Percentiles rank a stretch among this genome's conserved stretches.
These are phyloP conservation scores for Leucosporidium creatinivorum DNA, from an alignment of 768 basidiomycete genomes.

Conservation along the genomic window DNA sequence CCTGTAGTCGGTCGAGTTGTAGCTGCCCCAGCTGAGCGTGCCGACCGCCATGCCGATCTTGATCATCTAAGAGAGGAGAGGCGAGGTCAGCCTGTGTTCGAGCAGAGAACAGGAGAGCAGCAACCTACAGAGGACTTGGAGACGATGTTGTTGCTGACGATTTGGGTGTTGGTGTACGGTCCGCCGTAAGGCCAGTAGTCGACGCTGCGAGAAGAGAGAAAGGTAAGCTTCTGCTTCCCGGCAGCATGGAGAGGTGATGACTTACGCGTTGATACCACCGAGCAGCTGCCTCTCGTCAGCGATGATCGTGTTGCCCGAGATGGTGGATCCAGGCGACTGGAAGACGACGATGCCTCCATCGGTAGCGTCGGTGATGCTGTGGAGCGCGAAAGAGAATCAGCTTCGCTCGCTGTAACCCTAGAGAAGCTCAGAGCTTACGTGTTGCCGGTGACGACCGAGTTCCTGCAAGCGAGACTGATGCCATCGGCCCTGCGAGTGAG, in stretches of 20 bases:
- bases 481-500: constrained; percentile 36
- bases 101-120: background rate
- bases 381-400: background rate
- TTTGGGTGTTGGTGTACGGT: constrained; percentile 23
- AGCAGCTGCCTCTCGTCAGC: constrained; percentile 16
- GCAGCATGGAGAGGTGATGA: too few relatives aligned
- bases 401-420: too few relatives aligned
- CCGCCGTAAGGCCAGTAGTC: constrained; percentile 32
- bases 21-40: constrained; percentile 30
- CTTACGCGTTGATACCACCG: constrained; percentile 34
- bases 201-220: constrained; percentile 6
- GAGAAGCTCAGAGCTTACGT: constrained; percentile 6
- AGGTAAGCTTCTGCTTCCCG: too few relatives aligned
- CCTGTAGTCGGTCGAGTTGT: constrained; percentile 25
- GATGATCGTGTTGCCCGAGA: constrained; percentile 36
- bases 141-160: constrained; percentile 32
- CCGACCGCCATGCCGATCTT: constrained; percentile 39
- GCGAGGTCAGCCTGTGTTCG: background rate
- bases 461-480: constrained; percentile 36
- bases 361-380: constrained; percentile 1
- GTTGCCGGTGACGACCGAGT: constrained; percentile 34
- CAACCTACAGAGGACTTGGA: background rate
- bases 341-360: constrained; percentile 37
- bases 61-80: constrained; percentile 30
- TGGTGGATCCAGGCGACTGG: constrained; percentile 29